Base-by-base conservation (phyloP, 495 filamentous ascomycete species). In the Neurospora sp. region DNA sequence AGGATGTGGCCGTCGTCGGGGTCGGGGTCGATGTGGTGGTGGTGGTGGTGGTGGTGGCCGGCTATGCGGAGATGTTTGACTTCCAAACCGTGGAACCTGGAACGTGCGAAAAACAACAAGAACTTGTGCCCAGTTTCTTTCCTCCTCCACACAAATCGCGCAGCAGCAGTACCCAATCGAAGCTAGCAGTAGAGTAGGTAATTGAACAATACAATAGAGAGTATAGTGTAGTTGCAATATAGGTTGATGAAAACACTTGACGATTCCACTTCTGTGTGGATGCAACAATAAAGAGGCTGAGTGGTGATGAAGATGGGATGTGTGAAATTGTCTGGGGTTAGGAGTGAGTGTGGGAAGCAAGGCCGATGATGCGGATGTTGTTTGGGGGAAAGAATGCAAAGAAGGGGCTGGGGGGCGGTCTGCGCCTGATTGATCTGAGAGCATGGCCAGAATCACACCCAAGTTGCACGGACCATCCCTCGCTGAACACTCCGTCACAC, bases 381-480 rank as follows among this genome's bases (percentile, higher is more conserved):
- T 65, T 65, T 37, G 53, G 53, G 40, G 53, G 53, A 65, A 65
- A 65, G 53, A 65, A 65, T 18, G 22, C n/a, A 40, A 69, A 39
- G 70, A 72, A 70, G 73, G 59, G 74, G 73, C 73, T 72, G 73
- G 74, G 72, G 74, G 73, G 45, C 68, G 61, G 47, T 40, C 61
- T 70, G 53, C 14, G 27, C 53, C 31, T 72, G n/a, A 69, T 31
- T 72, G 61, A 39, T 40, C 53, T 27, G 70, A n/a, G 31, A 37
- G 22, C 42, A 53, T 69, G 27, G 20, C 14, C 70, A 65, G 45
- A 65, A 39, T 71, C 38, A 8, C 53, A 65, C 27, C 53, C 27
- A 8, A 14, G 53, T 35, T 35, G 53, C 53, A 65, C 53, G 53
- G 53, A 65, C 53, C 53, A 59, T 27, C 20, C 45, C 44, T 22